phyloP scores from a whole-genome alignment of 2,329 filamentous ascomycete genomes.

The Nannizziopsis barbatae region DNA sequence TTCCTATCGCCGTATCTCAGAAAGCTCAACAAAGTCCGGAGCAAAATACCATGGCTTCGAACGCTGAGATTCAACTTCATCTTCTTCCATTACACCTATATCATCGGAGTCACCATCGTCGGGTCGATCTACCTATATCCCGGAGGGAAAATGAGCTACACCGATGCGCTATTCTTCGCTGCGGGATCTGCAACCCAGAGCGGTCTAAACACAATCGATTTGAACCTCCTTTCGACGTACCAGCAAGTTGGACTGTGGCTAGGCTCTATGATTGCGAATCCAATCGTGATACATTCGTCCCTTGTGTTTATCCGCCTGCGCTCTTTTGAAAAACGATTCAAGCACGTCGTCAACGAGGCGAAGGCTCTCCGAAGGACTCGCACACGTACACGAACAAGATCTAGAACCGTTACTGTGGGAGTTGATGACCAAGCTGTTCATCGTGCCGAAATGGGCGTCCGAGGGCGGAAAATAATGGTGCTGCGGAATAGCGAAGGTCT shows the following conservation, averaged over 20 bases:
- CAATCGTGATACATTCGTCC: constrained; percentile 70
- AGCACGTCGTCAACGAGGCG: constrained; percentile 66
- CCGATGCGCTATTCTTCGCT: constrained; percentile 83
- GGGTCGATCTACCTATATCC: constrained; percentile 68
- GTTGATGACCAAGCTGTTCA: constrained; percentile 26
- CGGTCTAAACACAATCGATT: constrained; percentile 66
- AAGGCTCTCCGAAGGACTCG: constrained; percentile 51
- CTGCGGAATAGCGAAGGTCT: constrained; percentile 26
- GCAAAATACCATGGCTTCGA: constrained; percentile 29
- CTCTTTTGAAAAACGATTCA: constrained; percentile 97
- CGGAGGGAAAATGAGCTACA: constrained; percentile 55
- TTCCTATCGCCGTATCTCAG: not conserved
- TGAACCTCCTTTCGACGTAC: constrained; percentile 57
- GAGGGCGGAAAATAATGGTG: constrained; percentile 30
- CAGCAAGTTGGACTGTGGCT: constrained; percentile 65
- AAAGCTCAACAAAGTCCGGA: constrained; percentile 19
- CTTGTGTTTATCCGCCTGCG: constrained; percentile 90
- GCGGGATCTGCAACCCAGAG: constrained; percentile 81
- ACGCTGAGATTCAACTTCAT: constrained; percentile 37
- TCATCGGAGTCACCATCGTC: constrained; percentile 60
- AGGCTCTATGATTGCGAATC: constrained; percentile 62
- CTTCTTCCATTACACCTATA: constrained; percentile 54
- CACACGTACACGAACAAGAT: constrained; percentile 39
- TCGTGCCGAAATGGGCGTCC: constrained; percentile 30
- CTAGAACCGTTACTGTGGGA: constrained; percentile 35